Conservation (phyloP, 2,329 filamentous ascomycete genomes). For the Fonsecaea erecta region DNA sequence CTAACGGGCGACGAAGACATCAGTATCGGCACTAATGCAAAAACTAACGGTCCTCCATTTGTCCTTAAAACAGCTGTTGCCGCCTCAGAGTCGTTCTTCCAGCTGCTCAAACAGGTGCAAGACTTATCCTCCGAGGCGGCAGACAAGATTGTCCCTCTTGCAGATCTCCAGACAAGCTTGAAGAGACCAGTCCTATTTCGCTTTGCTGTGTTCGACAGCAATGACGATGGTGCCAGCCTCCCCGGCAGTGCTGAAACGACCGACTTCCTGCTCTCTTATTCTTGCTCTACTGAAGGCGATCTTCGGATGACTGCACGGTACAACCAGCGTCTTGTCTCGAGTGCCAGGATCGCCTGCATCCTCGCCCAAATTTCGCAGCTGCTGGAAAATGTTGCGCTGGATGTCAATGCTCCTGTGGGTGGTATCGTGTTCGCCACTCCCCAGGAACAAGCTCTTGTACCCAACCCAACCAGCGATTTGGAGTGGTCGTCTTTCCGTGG, state of each 20-base stretch:
- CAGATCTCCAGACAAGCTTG: slow-evolving; percentile 26
- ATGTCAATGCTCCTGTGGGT: slow-evolving; percentile 49
- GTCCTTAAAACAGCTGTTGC: slow-evolving; percentile 51
- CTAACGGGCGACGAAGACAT: slow-evolving; percentile 57
- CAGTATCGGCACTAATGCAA: slow-evolving; percentile 51
- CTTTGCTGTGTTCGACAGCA: slow-evolving; percentile 54
- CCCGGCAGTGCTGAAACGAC: slow-evolving; percentile 52
- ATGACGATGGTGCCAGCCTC: slow-evolving; percentile 42
- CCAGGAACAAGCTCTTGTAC: slow-evolving; percentile 39
- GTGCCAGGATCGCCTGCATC: slow-evolving; percentile 50
- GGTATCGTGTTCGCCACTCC: slow-evolving; percentile 48
- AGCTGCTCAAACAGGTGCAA: slow-evolving; percentile 48
- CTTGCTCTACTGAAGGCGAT: slow-evolving; percentile 38
- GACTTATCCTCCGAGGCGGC: slow-evolving; percentile 30
- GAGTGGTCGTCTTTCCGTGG: slow-evolving; percentile 53
- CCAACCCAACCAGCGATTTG: slow-evolving; percentile 51
- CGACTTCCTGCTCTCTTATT: slow-evolving; percentile 49
- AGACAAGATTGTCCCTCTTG: slow-evolving; percentile 25
- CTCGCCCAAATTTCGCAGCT: slow-evolving; percentile 50
- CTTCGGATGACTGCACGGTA: slow-evolving; percentile 49
- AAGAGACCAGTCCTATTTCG: slow-evolving; percentile 50
- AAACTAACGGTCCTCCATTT: slow-evolving; percentile 51
- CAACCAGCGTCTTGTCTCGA: slow-evolving; percentile 54
- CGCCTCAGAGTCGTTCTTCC: slow-evolving; percentile 47
- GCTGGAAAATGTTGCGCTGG: slow-evolving; percentile 47